Conservation (phyloP, 495 filamentous ascomycete species). For the Penicillium atrosanguineum region DNA sequence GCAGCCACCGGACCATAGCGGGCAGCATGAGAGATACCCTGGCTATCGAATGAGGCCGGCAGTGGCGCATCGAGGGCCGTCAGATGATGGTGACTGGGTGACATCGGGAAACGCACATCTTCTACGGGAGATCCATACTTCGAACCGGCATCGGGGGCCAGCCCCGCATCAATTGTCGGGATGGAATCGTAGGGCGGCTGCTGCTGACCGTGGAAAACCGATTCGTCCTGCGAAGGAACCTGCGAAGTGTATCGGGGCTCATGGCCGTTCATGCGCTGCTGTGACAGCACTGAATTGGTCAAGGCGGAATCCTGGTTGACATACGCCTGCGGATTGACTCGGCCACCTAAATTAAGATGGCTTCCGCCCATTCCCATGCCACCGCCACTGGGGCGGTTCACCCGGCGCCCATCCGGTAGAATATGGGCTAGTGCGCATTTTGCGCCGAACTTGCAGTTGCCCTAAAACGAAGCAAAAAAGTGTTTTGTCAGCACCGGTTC, state of each 20-base stretch:
- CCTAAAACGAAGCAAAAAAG: slow-evolving; percentile 49
- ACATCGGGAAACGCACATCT: slow-evolving; percentile 66
- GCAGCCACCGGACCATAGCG: slow-evolving; percentile 88
- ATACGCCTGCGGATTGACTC: slow-evolving; percentile 66
- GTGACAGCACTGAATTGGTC: slow-evolving; percentile 76
- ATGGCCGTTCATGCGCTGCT: slow-evolving; percentile 58
- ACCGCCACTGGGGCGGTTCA: slow-evolving; percentile 61
- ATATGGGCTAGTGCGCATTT: slow-evolving; percentile 97
- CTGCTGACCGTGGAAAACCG: slow-evolving; percentile 42
- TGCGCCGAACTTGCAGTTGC: slow-evolving; percentile 97
- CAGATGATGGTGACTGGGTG: slow-evolving; percentile 62
- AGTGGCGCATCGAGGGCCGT: slow-evolving; percentile 92
- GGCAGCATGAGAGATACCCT: slow-evolving; percentile 88
- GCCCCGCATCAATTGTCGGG: slow-evolving; percentile 76
- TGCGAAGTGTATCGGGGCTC: slow-evolving; percentile 42
- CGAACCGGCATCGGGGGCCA: slow-evolving; percentile 71
- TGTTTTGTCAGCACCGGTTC: slow-evolving; percentile 4
- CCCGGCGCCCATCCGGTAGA: slow-evolving; percentile 85
- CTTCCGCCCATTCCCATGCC: slow-evolving; percentile 41
- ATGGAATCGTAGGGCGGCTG: slow-evolving; percentile 52
- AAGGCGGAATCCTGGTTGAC: slow-evolving; percentile 70
- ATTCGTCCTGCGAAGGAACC: slow-evolving; percentile 39
- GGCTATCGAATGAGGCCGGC: slow-evolving; percentile 94
- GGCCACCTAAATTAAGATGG: slow-evolving; percentile 66
- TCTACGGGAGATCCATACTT: slow-evolving; percentile 87